Evolutionary conservation across 176 grass and related monocot species (phyloP).

Genomic region (Eremochloa ophiuroides): DNA sequence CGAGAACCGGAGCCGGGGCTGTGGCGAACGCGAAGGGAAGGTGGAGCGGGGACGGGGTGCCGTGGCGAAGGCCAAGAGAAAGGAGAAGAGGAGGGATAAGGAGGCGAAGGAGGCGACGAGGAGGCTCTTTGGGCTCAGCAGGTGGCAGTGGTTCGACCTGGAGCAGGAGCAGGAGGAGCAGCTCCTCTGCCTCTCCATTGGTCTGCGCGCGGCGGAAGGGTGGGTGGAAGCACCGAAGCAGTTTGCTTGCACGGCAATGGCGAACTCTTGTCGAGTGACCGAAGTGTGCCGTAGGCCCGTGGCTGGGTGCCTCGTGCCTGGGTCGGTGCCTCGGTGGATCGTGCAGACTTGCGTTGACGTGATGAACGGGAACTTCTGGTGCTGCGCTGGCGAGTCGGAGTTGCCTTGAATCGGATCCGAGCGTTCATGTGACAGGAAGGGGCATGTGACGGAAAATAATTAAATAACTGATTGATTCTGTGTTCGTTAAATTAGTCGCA

Average conservation of each 20-base stretch:
- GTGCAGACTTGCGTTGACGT: neutral
- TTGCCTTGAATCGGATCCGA: no score
- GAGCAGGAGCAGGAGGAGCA: conserved; percentile 6
- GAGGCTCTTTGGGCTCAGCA: conserved; percentile 45
- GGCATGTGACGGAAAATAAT: neutral
- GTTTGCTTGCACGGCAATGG: neutral
- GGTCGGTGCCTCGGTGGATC: neutral
- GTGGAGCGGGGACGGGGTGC: conserved; percentile 32
- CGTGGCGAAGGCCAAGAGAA: conserved; percentile 55
- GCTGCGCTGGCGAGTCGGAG: neutral
- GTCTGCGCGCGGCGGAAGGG: neutral
- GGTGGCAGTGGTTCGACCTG: neutral
- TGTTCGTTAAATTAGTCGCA: no score
- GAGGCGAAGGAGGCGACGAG: conserved; percentile 52
- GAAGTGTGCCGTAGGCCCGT: neutral
- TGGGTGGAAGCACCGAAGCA: neutral
- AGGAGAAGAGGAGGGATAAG: conserved; percentile 65
- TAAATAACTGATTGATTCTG: neutral
- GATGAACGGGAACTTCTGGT: neutral
- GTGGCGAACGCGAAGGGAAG: conserved; percentile 19
- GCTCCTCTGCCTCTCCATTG: conserved; percentile 63
- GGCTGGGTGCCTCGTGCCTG: no score
- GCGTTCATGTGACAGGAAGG: neutral
- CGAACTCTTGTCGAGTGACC: neutral
- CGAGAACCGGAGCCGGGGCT: neutral